Evolutionary conservation across 2,329 filamentous ascomycete species (phyloP), one percentile per base, ranked within the genome.

Genomic region (Cryphonectria radicalis): DNA sequence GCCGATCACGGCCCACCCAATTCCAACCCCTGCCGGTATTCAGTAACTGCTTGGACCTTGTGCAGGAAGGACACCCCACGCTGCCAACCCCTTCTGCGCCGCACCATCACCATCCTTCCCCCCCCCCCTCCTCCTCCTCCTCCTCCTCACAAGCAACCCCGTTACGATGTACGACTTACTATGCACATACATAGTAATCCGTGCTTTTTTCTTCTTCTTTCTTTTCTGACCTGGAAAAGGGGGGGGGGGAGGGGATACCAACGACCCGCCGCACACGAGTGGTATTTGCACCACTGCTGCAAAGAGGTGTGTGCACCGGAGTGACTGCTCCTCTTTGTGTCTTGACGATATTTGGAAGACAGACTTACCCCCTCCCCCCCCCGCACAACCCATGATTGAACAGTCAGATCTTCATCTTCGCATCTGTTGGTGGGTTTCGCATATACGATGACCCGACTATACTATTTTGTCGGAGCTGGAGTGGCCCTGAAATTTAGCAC

Each of bases 11-110:
- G 67, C 67, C 55, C 66, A 62, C 55, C 40, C 55, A 25, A 62
- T 22, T 60, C 37, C 19, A 19, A 37, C 50, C 70, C 70, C 60
- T 63, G 67, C 46, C 66, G 46, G 66, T 71, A 63, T 62, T 50
- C 55, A 69, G 42, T 66, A 55, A 55, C 53, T 63, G 35, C 66
- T 43, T 67, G 46, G 46, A 5, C 69, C 69, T 60, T 71, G 50
- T 68, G 69, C 66, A 71, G 66, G 53, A 62, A 43, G 32, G n/a
- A 57, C 59, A 71, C 70, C 62, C 70, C 63, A 71, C 67, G 70
- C 62, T 37, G 57, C 55, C 63, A 42, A 43, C 70, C 62, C 67
- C 65, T 62, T 69, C 62, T 53, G 66, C 66, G 32, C 59, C 59
- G 60, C 46, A 60, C 32, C 69, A 42, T 60, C 22, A 59, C 66